Conservation (phyloP, 352 stramenopile species). For the Blastocystis sp. region DNA sequence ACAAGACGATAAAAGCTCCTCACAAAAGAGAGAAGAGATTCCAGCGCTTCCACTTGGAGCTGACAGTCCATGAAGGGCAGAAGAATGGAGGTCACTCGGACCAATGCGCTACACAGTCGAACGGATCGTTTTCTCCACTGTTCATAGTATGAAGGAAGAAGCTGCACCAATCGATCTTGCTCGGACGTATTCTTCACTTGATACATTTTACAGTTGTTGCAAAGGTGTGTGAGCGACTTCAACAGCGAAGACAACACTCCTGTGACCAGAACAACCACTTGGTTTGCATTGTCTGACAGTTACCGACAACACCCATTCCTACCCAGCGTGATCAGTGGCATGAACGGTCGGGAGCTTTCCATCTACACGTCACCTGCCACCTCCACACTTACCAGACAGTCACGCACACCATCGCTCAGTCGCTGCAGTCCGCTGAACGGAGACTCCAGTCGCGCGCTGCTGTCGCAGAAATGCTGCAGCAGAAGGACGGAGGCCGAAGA, state of each 20-base stretch:
- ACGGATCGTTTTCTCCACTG: neutral
- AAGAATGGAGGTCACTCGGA: neutral
- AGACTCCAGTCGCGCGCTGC: too few species aligned
- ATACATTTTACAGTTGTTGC: neutral
- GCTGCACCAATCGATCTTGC: conserved; percentile 3
- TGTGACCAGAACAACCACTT: neutral
- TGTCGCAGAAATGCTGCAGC: neutral
- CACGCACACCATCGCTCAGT: too few species aligned
- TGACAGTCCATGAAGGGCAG: neutral
- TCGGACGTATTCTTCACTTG: conserved; percentile 15
- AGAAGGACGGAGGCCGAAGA: neutral
- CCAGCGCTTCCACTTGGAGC: neutral
- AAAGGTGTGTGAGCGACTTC: neutral
- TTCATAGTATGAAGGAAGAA: neutral
- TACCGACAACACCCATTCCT: neutral
- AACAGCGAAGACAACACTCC: neutral
- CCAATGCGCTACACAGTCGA: neutral
- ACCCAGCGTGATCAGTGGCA: neutral
- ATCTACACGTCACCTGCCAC: too few species aligned
- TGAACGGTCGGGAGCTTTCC: too few species aligned
- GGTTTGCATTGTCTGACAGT: neutral
- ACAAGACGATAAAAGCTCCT: conserved; percentile 24
- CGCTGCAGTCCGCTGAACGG: neutral
- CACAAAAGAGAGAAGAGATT: neutral
- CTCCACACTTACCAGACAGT: too few species aligned